A percentile compares a stretch with the other conserved stretches of the same genome.
Evolutionary conservation across 1,284 basidiomycete genomes (phyloP).

Genomic region (Porogramme epimiltina): DNA sequence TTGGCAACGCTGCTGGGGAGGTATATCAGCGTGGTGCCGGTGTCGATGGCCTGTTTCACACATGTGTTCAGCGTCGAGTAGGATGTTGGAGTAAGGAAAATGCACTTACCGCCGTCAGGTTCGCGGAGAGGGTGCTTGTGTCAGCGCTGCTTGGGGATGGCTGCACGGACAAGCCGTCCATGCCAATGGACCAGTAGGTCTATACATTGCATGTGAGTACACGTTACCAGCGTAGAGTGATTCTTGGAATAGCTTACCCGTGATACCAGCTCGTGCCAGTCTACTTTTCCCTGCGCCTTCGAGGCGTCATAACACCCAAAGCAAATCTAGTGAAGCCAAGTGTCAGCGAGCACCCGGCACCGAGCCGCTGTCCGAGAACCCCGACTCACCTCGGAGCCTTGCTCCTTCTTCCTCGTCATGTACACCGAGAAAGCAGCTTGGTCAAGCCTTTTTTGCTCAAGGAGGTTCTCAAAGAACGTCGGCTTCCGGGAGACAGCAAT

Average conservation of each 20-base stretch:
- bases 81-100: neutral
- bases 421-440: constrained; percentile 60
- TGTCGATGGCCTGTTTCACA: constrained; percentile 55
- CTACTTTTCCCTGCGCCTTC: constrained; percentile 46
- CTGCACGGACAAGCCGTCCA: constrained; percentile 45
- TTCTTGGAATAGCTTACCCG: constrained; percentile 34
- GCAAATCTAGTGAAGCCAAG: constrained; percentile 42
- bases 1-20: constrained; percentile 41
- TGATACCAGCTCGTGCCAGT: constrained; percentile 56
- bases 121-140: constrained; percentile 18
- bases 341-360: neutral
- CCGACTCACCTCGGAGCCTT: constrained; percentile 50
- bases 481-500: constrained; percentile 47
- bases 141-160: neutral
- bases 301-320: constrained; percentile 58
- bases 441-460: constrained; percentile 42
- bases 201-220: constrained; percentile 25
- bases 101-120: constrained; percentile 41
- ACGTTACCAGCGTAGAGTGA: neutral
- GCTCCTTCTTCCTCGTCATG: constrained; percentile 44
- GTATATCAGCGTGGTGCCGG: constrained; percentile 62
- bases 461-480: constrained; percentile 67
- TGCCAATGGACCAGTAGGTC: constrained; percentile 58
- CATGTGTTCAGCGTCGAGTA: neutral
- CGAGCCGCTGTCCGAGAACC: neutral